These are phyloP conservation scores for Globisporangium barbulae DNA, from an alignment of 352 stramenopile genomes.

Conservation along the genomic window DNA sequence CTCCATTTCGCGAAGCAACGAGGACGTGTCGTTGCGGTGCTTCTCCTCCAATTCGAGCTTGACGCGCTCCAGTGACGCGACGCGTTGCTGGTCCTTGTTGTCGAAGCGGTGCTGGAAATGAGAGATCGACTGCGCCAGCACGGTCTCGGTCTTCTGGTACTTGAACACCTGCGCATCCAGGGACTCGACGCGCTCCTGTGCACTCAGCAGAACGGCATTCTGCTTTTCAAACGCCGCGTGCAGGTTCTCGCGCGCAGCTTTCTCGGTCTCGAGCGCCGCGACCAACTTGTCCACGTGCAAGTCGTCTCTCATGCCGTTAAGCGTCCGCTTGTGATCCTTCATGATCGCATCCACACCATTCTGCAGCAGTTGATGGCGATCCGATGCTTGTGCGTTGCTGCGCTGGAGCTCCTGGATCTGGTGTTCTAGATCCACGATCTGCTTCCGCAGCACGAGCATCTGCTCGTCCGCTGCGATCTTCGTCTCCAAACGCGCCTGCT, in stretches of 20 bases:
- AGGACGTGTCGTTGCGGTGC: slow-evolving; percentile 25
- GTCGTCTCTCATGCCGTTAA: slow-evolving; percentile 46
- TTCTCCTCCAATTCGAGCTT: slow-evolving; percentile 40
- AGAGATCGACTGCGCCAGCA: slow-evolving; percentile 59
- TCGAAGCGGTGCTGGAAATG: slow-evolving; percentile 66
- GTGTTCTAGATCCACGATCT: slow-evolving; percentile 40
- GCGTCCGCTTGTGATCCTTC: slow-evolving; percentile 45
- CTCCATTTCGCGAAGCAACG: slow-evolving; percentile 32
- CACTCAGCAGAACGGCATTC: slow-evolving; percentile 33
- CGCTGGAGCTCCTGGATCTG: slow-evolving; percentile 15
- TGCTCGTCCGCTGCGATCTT: slow-evolving; percentile 52
- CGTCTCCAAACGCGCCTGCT: slow-evolving; percentile 50
- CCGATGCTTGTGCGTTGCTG: slow-evolving; percentile 20
- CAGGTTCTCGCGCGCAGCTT: slow-evolving; percentile 35
- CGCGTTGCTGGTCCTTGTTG: slow-evolving; percentile 57
- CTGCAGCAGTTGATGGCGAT: slow-evolving; percentile 34
- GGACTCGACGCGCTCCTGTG: slow-evolving; percentile 41
- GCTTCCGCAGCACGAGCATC: slow-evolving; percentile 36
- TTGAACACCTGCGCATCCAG: slow-evolving; percentile 44
- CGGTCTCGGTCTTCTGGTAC: slow-evolving; percentile 79
- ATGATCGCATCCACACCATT: slow-evolving; percentile 37
- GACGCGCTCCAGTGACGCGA: slow-evolving; percentile 34
- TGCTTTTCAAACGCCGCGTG: slow-evolving; percentile 36
- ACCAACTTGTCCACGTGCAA: slow-evolving; percentile 43
- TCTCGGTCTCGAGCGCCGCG: slow-evolving; percentile 58